Evolutionary conservation across 106 monocot species (phyloP).

Genomic region (Dioscorea dumetorum): DNA sequence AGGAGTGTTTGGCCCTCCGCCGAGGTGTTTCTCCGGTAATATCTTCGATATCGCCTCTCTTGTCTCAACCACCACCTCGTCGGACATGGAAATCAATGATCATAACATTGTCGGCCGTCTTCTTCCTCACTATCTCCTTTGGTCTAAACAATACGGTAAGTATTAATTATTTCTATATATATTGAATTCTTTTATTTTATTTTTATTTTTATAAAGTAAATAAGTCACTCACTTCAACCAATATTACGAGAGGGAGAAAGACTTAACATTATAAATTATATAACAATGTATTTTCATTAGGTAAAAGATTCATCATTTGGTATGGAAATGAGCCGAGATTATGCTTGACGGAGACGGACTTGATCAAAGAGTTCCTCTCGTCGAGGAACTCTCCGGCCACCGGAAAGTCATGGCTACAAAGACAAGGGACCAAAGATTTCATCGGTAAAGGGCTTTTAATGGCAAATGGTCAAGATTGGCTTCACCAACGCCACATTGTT

Average conservation of each 20-base stretch:
- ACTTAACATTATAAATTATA: too few species aligned
- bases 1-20: slow-evolving; percentile 54
- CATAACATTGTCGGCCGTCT: slow-evolving; percentile 86
- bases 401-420: slow-evolving; percentile 89
- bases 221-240: neutral
- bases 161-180: neutral
- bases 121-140: slow-evolving; percentile 77
- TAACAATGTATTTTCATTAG: slow-evolving; percentile 13
- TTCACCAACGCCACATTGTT: slow-evolving; percentile 77
- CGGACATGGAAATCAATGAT: slow-evolving; percentile 37
- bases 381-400: slow-evolving; percentile 46
- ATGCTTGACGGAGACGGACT: slow-evolving; percentile 74
- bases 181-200: neutral
- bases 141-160: slow-evolving; percentile 74
- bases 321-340: slow-evolving; percentile 91
- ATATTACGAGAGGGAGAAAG: too few species aligned
- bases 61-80: slow-evolving; percentile 33
- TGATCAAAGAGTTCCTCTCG: slow-evolving; percentile 86
- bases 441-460: slow-evolving; percentile 87
- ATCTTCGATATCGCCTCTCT: slow-evolving; percentile 55
- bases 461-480: slow-evolving; percentile 85
- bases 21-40: slow-evolving; percentile 63
- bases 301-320: slow-evolving; percentile 80
- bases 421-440: slow-evolving; percentile 69
- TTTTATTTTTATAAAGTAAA: too few species aligned